A percentile compares a stretch with the other conserved stretches of the same genome.
These are phyloP conservation scores for Phoma herbarum DNA, from an alignment of 2,329 filamentous ascomycete genomes.

Conservation along the genomic window DNA sequence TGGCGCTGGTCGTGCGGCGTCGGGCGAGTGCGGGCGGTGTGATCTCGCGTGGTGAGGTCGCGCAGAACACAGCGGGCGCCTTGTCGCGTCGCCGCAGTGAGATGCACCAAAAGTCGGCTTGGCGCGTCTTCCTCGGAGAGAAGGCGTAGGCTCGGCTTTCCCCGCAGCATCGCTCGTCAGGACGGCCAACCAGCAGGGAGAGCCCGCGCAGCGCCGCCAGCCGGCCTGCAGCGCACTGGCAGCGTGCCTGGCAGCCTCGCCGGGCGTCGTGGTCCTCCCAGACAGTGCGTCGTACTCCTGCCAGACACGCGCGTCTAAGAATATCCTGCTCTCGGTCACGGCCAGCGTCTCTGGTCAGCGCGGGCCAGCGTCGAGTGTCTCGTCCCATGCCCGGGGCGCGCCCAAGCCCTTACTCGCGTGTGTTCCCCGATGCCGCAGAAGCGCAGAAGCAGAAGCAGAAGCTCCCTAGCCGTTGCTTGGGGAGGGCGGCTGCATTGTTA, in stretches of 20 bases:
- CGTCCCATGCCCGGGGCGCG: not conserved
- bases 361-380: not conserved
- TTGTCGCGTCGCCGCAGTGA: not conserved
- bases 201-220: not conserved
- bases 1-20: not conserved
- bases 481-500: slow-evolving; percentile 6
- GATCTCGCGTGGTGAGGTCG: not conserved
- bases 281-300: not conserved
- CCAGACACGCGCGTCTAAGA: not conserved
- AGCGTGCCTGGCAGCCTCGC: not conserved
- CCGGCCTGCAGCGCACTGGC: not conserved
- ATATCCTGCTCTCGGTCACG: not conserved
- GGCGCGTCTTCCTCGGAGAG: not conserved
- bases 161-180: not conserved
- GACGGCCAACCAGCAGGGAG: not conserved
- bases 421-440: not conserved
- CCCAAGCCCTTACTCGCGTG: not conserved
- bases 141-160: not conserved
- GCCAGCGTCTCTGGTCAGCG: too few species aligned
- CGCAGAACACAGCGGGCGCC: not conserved
- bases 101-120: not conserved
- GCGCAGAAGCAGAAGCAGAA: too few species aligned
- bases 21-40: not conserved
- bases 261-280: not conserved
- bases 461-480: slow-evolving; percentile 7